These are phyloP conservation scores for Coemansia guatemalensis DNA, from an alignment of 192 early-diverging fungal species.

Conservation along the genomic window DNA sequence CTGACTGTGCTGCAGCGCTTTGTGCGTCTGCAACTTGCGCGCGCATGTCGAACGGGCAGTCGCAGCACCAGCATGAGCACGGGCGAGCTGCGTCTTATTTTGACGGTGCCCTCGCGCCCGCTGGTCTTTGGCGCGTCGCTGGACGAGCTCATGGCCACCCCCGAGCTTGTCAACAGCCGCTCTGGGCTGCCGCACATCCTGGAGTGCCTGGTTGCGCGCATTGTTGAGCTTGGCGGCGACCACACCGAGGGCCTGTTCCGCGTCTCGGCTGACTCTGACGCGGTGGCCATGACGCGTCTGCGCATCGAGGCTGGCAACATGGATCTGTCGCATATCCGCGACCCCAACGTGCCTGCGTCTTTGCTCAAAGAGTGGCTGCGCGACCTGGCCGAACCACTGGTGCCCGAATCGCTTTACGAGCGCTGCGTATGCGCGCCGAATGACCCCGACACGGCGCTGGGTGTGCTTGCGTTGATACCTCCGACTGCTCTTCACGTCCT, in stretches of 20 bases:
- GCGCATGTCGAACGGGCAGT: slow-evolving; percentile 74
- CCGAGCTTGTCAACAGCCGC: slow-evolving; percentile 35
- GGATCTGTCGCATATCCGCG: slow-evolving; percentile 67
- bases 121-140: slow-evolving; percentile 90
- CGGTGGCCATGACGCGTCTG: slow-evolving; percentile 71
- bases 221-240: slow-evolving; percentile 74
- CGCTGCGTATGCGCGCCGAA: slow-evolving; percentile 69
- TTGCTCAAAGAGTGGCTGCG: slow-evolving; percentile 93
- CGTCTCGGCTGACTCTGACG: slow-evolving; percentile 89
- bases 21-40: slow-evolving; percentile 62
- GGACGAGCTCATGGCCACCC: slow-evolving; percentile 73
- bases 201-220: slow-evolving; percentile 71
- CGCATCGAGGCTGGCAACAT: slow-evolving; percentile 84
- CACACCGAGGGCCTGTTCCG: slow-evolving; percentile 93
- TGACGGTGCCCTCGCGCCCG: slow-evolving; percentile 79
- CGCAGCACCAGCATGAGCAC: slow-evolving; percentile 71
- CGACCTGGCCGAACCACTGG: slow-evolving; percentile 88
- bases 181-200: slow-evolving; percentile 75
- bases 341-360: slow-evolving; percentile 91
- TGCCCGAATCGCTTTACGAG: slow-evolving; percentile 77
- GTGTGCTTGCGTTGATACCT: slow-evolving; percentile 44
- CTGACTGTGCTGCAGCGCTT: slow-evolving; percentile 26
- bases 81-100: slow-evolving; percentile 62
- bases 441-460: slow-evolving; percentile 55
- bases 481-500: slow-evolving; percentile 56